Evolutionary conservation across 2,329 filamentous ascomycete genomes (phyloP), one percentile per base, ranked within the genome.

Genomic region (Penicillium digitatum): DNA sequence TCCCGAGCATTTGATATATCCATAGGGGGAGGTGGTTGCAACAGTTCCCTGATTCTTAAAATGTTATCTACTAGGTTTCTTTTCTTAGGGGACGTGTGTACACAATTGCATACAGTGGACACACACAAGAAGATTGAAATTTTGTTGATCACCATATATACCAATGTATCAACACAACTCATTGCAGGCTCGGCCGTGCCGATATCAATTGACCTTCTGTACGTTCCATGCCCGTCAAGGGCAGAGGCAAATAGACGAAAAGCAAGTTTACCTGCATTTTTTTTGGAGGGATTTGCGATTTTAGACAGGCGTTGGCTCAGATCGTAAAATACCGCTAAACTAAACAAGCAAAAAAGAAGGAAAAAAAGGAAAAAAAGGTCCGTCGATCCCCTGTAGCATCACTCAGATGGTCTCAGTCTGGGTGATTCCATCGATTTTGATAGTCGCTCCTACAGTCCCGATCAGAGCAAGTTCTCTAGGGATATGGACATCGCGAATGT

Each of bases 381-480:
- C 2, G 18, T 29, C 8, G 8, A 27, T 4, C n/a, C 18, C 34
- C 29, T 10, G 5, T 50, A 8, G 18, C 27, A 7, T 11, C 32
- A 39, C 31, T 56, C n/a, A 58, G 14, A 56, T 46, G 20, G 46
- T 57, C 47, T 51, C 54, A 1, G 31, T 38, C 43, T 61, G 54
- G 14, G 50, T 31, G 32, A 62, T 56, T 12, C 59, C 59, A 39
- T 62, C 59, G 5, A 62, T 37, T 8, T 54, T 64, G 16, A 64
- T 34, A 8, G 55, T 63, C 8, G 62, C 63, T 31, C 57, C 56
- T 3, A 65, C 54, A 1, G 61, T 64, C 24, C 84, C 84, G 57
- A 87, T 82, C 51, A 87, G 69, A 9, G 82, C 81, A 51, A 87
- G 79, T 14, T 80, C 82, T 37, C 71, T 69, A 1, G 83, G 83